These are phyloP conservation scores for Leishmania lainsoni DNA, from an alignment of 208 protist species.

Conservation along the genomic window DNA sequence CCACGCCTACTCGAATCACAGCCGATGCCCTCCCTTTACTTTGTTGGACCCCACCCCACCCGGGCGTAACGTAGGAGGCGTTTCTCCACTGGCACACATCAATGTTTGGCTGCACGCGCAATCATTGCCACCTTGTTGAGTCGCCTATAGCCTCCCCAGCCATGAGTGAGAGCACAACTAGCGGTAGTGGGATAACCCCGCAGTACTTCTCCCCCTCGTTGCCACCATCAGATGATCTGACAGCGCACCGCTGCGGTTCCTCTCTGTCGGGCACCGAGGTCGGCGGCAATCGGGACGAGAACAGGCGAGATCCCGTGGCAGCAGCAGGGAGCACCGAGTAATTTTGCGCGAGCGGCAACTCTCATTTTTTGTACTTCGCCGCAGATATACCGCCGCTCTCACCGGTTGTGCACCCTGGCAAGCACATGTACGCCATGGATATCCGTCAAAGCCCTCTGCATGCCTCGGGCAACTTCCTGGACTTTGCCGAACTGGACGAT, in stretches of 20 bases:
- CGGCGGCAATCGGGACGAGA: neutral
- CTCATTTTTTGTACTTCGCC: conserved; percentile 2
- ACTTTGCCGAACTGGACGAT: conserved; percentile 18
- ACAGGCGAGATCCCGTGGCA: neutral
- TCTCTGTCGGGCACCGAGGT: neutral
- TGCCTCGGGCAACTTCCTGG: conserved; percentile 11
- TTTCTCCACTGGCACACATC: neutral
- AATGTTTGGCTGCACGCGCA: neutral
- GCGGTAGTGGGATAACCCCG: conserved; percentile 6
- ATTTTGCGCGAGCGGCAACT: conserved; percentile 22
- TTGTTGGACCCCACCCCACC: neutral
- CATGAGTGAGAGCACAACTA: conserved; percentile 24
- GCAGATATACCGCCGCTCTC: neutral
- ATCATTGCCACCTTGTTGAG: neutral
- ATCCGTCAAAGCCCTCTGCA: neutral
- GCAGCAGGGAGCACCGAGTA: neutral
- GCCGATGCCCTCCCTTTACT: neutral
- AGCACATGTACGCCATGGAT: conserved; percentile 17
- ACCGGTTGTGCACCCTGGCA: neutral
- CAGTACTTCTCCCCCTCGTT: conserved; percentile 9
- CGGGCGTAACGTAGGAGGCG: neutral
- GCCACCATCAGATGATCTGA: neutral
- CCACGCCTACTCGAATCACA: neutral
- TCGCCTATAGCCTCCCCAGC: neutral
- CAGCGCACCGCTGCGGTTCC: neutral